Base-by-base conservation (phyloP, 2,329 filamentous ascomycete species). In the Aciculosporium take region DNA sequence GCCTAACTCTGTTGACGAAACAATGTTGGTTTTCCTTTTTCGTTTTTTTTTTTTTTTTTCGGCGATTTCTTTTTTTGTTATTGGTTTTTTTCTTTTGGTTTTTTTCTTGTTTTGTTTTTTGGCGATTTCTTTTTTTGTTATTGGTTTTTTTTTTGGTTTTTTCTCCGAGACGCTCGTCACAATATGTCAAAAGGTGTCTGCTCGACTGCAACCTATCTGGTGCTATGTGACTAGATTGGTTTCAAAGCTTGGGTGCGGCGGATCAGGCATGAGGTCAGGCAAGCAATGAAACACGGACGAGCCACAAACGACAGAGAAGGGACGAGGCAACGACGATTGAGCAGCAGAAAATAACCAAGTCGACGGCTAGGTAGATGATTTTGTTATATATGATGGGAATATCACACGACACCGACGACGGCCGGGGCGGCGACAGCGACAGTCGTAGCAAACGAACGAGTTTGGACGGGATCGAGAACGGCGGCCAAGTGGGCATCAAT, bases 321-420 rank as follows among this genome's bases (percentile, higher is more conserved):
- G 8, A 23, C 20, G 21, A 41, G 23, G 25, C 25, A 29, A 29
- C 23, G 8, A 37, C 10, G n/a, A n/a, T n/a, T n/a, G n/a, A n/a
- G 13, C 29, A 28, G 30, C 23, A 27, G 25, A 5, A n/a, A 34
- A 32, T 21, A n/a, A 23, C 12, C 6, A 33, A 21, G 28, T 35
- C 33, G 38, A 31, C 32, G 23, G 28, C 21, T 31, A 32, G 42
- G 38, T 41, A 23, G 27, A 15, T n/a, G 28, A n/a, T 30, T 23
- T 29, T 18, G n/a, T n/a, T 21, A 15, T 39, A 39, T 27, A 33
- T 43, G 42, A 28, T 17, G 37, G 32, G 35, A 36, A 36, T 37
- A 41, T 44, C 28, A 42, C 32, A 33, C 20, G 35, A 15, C 20
- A 38, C n/a, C 21, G 32, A 33, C n/a, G 37, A 17, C 37, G 31